Evolutionary conservation across 176 grass and related monocot genomes (phyloP), one percentile per base, ranked within the genome.

Genomic region (Aegilops bicornis): DNA sequence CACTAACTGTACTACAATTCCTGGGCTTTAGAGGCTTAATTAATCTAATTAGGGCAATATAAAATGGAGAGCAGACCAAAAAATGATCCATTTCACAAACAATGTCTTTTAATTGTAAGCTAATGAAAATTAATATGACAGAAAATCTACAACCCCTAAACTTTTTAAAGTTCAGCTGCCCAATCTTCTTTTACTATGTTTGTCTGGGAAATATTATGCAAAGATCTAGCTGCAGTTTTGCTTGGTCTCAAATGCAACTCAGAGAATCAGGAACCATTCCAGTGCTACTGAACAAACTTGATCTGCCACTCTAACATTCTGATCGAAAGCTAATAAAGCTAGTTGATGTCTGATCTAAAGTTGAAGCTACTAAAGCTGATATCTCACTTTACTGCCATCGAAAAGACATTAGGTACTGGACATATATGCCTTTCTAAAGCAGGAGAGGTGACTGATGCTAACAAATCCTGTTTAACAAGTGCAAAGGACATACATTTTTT

Each of bases 281-380:
- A 6, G 58, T 64, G 52, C 50, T 8, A 50, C 27, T 31, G 64
- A 69, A 62, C 32, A 59, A 33, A 17, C 19, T 47, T 71, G 87
- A 15, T 76, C 17, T 58, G 25, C 33, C 69, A 36, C 76, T 85
- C 14, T 24, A 24, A 19, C 76, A 42, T 78, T 31, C 12, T 58
- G n/a, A 48, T 42, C 17, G 20, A 20, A 58, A 58, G 54, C 19
- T 43, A 43, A 12, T 58, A 58, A 58, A 58, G 58, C 58, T 32
- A 64, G 48, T 63, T 82, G 70, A 62, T 48, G 37, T 22, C n/a
- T 27, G 39, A 74, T 82, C 62, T 73, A 76, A 76, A 83, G 79
- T 79, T 86, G 22, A 90, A 66, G 80, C 65, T 83, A 84, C 81
- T 69, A 39, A 87, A 87, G 76, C 59, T 48, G 13, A 75, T 69